Conservation (phyloP, 176 grass and related monocot genomes). For the Carex parvula region DNA sequence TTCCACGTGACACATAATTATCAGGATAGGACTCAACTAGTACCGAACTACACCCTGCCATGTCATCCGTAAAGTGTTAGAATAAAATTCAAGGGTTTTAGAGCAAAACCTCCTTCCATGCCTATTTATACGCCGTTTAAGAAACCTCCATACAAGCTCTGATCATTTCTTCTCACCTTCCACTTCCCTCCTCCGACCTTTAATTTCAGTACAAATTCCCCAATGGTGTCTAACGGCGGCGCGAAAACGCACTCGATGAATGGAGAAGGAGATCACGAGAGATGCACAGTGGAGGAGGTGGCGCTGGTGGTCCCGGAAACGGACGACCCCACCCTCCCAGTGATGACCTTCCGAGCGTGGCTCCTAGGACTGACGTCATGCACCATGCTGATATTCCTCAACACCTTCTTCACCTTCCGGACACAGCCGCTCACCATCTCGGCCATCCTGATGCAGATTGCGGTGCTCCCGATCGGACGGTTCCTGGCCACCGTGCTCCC, state of each 20-base stretch:
- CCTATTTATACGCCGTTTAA: not conserved
- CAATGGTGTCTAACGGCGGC: slow-evolving; percentile 30
- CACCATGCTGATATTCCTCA: slow-evolving; percentile 72
- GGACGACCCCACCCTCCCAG: slow-evolving; percentile 75
- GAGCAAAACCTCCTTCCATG: not conserved
- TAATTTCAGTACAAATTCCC: slow-evolving; percentile 10
- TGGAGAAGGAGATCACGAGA: slow-evolving; percentile 33
- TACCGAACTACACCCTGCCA: not conserved
- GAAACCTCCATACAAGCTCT: not conserved
- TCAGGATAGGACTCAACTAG: not conserved
- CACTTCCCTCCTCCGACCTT: not conserved
- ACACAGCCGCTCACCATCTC: slow-evolving; percentile 82
- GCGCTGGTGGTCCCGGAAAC: slow-evolving; percentile 51
- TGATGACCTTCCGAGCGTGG: slow-evolving; percentile 98
- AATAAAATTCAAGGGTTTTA: not conserved
- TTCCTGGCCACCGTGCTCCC: slow-evolving; percentile 63
- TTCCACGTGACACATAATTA: not conserved
- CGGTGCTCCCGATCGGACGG: slow-evolving; percentile 69
- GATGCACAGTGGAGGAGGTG: slow-evolving; percentile 72
- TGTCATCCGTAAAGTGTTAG: not conserved
- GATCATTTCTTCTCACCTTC: not conserved
- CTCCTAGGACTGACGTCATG: slow-evolving; percentile 57
- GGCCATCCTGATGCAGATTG: slow-evolving; percentile 84
- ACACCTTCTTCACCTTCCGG: slow-evolving; percentile 93
- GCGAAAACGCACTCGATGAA: not conserved